A percentile compares a stretch with the other conserved stretches of the same genome.
Evolutionary conservation across 805 yeast species (phyloP).

Genomic region (Cyberlindnera suaveolens): DNA sequence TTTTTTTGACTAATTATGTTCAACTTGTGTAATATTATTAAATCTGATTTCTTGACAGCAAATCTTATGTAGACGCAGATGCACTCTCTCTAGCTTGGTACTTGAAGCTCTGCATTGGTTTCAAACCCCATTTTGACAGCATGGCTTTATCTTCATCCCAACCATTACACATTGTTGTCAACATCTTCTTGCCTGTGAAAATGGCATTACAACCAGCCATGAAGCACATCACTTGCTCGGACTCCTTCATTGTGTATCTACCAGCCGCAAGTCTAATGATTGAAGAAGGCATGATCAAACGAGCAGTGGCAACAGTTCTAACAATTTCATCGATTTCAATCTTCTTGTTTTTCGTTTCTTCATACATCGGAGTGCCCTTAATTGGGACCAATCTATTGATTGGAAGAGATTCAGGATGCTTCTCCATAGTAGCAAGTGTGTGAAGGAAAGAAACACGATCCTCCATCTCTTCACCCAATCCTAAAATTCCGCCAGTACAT

Average conservation of each 20-base stretch:
- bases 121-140: conserved; percentile 65
- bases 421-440: conserved; percentile 59
- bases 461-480: conserved; percentile 67
- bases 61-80: neutral
- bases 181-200: conserved; percentile 75
- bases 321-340: conserved; percentile 56
- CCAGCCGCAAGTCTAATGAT: conserved; percentile 78
- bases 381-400: conserved; percentile 74
- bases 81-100: conserved; percentile 7
- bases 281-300: conserved; percentile 65
- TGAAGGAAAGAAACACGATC: conserved; percentile 66
- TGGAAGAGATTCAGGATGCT: conserved; percentile 82
- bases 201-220: conserved; percentile 77
- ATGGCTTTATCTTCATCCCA: conserved; percentile 76
- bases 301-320: conserved; percentile 69
- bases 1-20: neutral
- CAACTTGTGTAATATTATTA: too few species aligned
- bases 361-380: conserved; percentile 70
- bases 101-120: conserved; percentile 45
- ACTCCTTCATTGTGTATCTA: conserved; percentile 71
- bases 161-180: conserved; percentile 77
- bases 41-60: neutral
- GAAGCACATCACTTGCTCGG: conserved; percentile 69
- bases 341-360: conserved; percentile 40
- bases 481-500: conserved; percentile 77